A percentile compares a stretch with the other conserved stretches of the same genome.
phyloP scores from a whole-genome alignment of 2,329 filamentous ascomycete species.

The Diaporthe caulivora region DNA sequence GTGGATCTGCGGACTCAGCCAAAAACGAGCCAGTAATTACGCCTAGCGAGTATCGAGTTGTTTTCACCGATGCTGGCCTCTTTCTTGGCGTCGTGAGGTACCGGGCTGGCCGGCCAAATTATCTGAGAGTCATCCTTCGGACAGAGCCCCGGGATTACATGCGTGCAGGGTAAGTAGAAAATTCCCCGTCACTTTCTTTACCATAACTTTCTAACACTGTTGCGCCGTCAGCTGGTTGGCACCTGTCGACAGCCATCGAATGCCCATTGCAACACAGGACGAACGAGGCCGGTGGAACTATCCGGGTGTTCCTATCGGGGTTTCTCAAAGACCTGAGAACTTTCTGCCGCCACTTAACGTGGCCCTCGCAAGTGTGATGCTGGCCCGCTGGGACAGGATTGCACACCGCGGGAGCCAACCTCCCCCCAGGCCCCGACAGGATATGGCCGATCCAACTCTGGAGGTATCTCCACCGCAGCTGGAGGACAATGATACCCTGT shows the following conservation, averaged over 20 bases:
- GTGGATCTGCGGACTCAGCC: neutral
- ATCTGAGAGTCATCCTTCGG: neutral
- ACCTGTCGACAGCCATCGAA: neutral
- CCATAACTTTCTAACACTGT: neutral
- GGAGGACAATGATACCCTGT: neutral
- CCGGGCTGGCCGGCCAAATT: neutral
- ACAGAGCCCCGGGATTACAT: neutral
- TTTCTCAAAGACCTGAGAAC: neutral
- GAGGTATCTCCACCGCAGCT: neutral
- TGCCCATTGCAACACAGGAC: neutral
- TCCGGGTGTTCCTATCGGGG: conserved; percentile 4
- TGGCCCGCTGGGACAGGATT: neutral
- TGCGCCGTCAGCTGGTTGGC: neutral
- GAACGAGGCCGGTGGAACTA: neutral
- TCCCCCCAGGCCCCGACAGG: neutral
- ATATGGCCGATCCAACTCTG: neutral
- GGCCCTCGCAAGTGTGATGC: neutral
- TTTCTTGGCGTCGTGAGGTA: conserved; percentile 9
- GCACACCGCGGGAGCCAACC: neutral
- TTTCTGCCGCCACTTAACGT: neutral
- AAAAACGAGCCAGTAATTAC: neutral
- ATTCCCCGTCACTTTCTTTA: too few relatives aligned
- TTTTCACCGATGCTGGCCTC: neutral
- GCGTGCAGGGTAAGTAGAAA: neutral
- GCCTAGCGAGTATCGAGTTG: neutral